A percentile compares a stretch with the other conserved stretches of the same genome.
phyloP scores from a whole-genome alignment of 805 yeast species.

The Candida awuae region DNA sequence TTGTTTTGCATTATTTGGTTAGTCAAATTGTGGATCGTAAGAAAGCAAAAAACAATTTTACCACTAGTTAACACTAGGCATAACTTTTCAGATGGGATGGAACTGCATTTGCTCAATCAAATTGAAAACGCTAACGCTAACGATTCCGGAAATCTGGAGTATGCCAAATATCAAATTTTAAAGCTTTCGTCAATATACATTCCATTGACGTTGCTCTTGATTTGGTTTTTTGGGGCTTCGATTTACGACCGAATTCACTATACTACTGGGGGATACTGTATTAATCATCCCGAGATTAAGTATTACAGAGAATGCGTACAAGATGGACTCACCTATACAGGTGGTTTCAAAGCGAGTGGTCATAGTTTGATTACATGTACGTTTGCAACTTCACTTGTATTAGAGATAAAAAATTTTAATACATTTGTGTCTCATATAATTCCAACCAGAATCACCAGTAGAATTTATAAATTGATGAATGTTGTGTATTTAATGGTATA shows the following conservation, averaged over 20 bases:
- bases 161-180: too few relatives aligned
- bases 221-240: constrained; percentile 31
- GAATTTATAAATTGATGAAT: background rate
- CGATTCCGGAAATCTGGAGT: too few relatives aligned
- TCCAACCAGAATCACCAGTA: too few relatives aligned
- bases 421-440: too few relatives aligned
- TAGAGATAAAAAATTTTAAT: constrained; percentile 15
- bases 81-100: too few relatives aligned
- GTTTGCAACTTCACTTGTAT: constrained; percentile 24
- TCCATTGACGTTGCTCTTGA: constrained; percentile 19
- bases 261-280: constrained; percentile 35
- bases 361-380: constrained; percentile 33
- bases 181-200: constrained; percentile 18
- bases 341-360: constrained; percentile 37
- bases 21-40: constrained; percentile 6
- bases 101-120: constrained; percentile 1
- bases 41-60: constrained; percentile 5
- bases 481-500: background rate
- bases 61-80: constrained; percentile 16
- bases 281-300: constrained; percentile 13
- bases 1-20: constrained; percentile 9
- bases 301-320: constrained; percentile 19
- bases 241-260: constrained; percentile 27
- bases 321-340: constrained; percentile 27
- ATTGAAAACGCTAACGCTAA: too few relatives aligned